A percentile compares a stretch with the other conserved stretches of the same genome.
These are phyloP conservation scores for Colletotrichum spinosum DNA, from an alignment of 2,329 filamentous ascomycete species.

Conservation along the genomic window DNA sequence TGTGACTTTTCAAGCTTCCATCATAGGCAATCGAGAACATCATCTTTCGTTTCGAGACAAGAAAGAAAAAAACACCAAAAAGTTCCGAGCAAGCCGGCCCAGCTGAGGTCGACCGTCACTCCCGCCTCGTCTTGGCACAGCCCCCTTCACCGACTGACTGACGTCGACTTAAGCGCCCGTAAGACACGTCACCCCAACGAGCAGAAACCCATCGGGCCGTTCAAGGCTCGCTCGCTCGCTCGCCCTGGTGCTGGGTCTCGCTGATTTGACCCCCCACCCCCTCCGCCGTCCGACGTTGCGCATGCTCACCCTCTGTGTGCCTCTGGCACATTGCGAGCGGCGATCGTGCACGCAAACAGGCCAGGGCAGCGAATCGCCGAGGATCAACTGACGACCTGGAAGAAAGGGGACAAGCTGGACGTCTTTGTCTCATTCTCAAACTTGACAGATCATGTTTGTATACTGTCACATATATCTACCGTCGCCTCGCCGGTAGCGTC, in stretches of 20 bases:
- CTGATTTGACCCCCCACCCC: slow-evolving; percentile 6
- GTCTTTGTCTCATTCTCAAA: slow-evolving; percentile 16
- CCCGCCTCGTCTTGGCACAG: neutral
- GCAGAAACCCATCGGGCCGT: slow-evolving; percentile 29
- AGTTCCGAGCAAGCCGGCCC: neutral
- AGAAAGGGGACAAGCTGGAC: slow-evolving; percentile 3
- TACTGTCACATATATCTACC: neutral
- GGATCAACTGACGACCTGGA: neutral
- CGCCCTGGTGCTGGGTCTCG: slow-evolving; percentile 31
- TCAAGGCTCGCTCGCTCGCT: slow-evolving; percentile 25
- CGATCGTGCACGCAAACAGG: neutral
- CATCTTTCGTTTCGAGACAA: neutral
- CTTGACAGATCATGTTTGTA: slow-evolving; percentile 11
- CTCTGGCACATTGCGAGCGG: slow-evolving; percentile 9
- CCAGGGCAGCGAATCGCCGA: neutral
- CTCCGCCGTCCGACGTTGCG: slow-evolving; percentile 24
- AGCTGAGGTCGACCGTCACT: neutral
- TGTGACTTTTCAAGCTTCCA: neutral
- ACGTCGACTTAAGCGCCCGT: slow-evolving; percentile 37
- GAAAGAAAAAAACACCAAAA: neutral
- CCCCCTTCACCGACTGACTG: slow-evolving; percentile 23
- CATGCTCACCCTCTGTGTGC: slow-evolving; percentile 10
- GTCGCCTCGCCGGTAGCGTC: neutral
- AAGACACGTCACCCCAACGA: slow-evolving; percentile 14
- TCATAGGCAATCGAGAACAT: no score